Conservation (phyloP, 495 filamentous ascomycete genomes). For the Neurospora africana region DNA sequence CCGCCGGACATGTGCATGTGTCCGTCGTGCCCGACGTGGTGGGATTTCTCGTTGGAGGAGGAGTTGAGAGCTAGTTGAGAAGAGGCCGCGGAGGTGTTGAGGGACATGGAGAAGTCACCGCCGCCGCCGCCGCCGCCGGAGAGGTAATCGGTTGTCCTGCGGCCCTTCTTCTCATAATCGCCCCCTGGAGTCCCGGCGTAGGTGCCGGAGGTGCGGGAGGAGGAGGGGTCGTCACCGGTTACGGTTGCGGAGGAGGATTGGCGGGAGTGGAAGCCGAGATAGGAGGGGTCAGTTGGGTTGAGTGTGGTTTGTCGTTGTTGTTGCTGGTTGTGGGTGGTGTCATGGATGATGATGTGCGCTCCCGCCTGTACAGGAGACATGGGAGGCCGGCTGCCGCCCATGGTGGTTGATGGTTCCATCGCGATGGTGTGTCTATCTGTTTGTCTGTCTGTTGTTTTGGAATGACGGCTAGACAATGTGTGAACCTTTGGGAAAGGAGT, state of each 20-base stretch:
- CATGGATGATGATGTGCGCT: background rate
- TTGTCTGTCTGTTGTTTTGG: background rate
- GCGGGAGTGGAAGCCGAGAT: background rate
- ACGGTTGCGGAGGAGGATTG: background rate
- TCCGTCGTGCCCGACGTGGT: background rate
- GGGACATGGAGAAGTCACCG: background rate
- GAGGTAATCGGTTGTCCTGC: background rate
- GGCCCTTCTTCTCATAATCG: background rate
- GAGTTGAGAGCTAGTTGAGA: background rate
- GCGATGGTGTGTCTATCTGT: background rate
- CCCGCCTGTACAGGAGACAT: background rate
- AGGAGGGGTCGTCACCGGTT: background rate
- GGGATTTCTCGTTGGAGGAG: background rate
- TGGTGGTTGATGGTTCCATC: background rate
- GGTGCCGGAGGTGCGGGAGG: background rate
- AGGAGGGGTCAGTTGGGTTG: background rate
- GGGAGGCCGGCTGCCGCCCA: background rate
- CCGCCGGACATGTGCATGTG: background rate
- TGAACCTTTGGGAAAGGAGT: background rate
- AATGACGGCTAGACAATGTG: background rate
- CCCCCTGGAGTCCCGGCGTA: background rate
- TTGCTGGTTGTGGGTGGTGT: background rate
- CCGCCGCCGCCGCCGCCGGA: background rate
- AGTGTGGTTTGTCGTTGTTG: background rate
- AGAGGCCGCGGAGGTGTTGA: background rate